phyloP scores from a whole-genome alignment of 2,329 filamentous ascomycete species.

The Proliferodiscus dingleyae region DNA sequence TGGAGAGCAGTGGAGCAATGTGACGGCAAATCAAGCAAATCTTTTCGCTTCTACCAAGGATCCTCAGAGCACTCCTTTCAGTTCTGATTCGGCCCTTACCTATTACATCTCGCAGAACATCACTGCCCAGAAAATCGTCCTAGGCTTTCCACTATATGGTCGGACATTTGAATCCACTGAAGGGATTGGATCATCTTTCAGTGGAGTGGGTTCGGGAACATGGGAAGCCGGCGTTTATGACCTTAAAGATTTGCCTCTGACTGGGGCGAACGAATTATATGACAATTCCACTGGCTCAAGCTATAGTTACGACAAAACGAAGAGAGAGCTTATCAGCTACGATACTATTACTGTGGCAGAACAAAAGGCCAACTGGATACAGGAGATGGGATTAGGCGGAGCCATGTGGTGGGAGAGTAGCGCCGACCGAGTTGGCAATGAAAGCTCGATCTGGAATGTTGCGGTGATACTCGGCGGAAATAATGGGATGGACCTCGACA shows the following conservation, averaged over 20 bases:
- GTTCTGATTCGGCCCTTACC: slow-evolving; percentile 56
- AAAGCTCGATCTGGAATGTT: slow-evolving; percentile 50
- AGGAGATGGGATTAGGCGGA: slow-evolving; percentile 53
- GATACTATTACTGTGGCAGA: slow-evolving; percentile 40
- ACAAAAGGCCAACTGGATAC: slow-evolving; percentile 30
- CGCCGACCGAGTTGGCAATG: slow-evolving; percentile 55
- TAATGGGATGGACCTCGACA: background rate
- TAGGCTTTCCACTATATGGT: slow-evolving; percentile 78
- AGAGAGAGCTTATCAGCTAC: slow-evolving; percentile 64
- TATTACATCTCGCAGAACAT: slow-evolving; percentile 62
- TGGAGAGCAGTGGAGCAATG: slow-evolving; percentile 7
- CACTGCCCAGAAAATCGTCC: slow-evolving; percentile 58
- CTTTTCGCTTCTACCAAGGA: slow-evolving; percentile 51
- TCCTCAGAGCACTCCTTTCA: slow-evolving; percentile 61
- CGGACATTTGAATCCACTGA: slow-evolving; percentile 60
- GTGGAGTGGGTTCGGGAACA: slow-evolving; percentile 58
- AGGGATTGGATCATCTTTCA: slow-evolving; percentile 59
- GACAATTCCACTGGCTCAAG: slow-evolving; percentile 56
- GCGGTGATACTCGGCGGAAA: background rate
- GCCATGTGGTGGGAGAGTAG: slow-evolving; percentile 84
- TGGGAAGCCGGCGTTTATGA: slow-evolving; percentile 75
- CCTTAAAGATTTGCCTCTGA: slow-evolving; percentile 67
- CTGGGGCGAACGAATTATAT: slow-evolving; percentile 50
- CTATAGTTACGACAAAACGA: slow-evolving; percentile 62
- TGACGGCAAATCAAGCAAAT: slow-evolving; percentile 58